These are phyloP conservation scores for Tolypocladium amazonense DNA, from an alignment of 2,329 filamentous ascomycete species.

Conservation along the genomic window DNA sequence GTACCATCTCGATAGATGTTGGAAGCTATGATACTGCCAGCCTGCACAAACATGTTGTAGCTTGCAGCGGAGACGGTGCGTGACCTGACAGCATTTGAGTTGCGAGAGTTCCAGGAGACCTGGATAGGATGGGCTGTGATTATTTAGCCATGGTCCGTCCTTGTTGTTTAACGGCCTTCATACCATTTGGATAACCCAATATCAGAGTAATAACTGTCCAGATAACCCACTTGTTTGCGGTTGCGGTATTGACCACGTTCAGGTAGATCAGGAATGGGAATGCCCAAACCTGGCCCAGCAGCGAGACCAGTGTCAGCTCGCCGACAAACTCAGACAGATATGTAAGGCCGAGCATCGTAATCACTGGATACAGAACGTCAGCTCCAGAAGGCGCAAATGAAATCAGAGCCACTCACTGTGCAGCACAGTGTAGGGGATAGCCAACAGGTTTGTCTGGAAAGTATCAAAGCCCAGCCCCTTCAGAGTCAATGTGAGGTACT, in stretches of 20 bases:
- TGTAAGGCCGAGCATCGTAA: slow-evolving; percentile 6
- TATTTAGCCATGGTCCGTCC: background rate
- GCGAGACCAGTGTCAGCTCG: slow-evolving; percentile 21
- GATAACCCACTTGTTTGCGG: slow-evolving; percentile 19
- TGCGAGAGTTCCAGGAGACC: slow-evolving; percentile 50
- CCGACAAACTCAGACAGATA: slow-evolving; percentile 3
- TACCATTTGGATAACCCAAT: slow-evolving; percentile 30
- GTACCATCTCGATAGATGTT: slow-evolving; percentile 29
- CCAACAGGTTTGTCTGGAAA: slow-evolving; percentile 34
- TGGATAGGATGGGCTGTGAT: slow-evolving; percentile 22
- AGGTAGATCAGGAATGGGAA: slow-evolving; percentile 41
- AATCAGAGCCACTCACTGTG: background rate
- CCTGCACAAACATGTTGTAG: slow-evolving; percentile 47
- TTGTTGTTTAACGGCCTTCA: slow-evolving; percentile 2
- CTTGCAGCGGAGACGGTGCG: slow-evolving; percentile 49
- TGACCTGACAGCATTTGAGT: slow-evolving; percentile 51
- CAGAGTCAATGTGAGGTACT: slow-evolving; percentile 33
- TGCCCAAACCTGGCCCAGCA: slow-evolving; percentile 36
- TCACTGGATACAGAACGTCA: background rate
- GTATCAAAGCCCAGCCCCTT: slow-evolving; percentile 28
- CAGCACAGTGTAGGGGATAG: slow-evolving; percentile 23
- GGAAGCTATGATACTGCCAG: slow-evolving; percentile 28
- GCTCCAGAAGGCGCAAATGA: background rate
- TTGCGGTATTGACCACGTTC: slow-evolving; percentile 15
- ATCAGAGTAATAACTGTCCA: slow-evolving; percentile 23